Evolutionary conservation across 1,284 basidiomycete genomes (phyloP).

Genomic region (Tremellales sp.): DNA sequence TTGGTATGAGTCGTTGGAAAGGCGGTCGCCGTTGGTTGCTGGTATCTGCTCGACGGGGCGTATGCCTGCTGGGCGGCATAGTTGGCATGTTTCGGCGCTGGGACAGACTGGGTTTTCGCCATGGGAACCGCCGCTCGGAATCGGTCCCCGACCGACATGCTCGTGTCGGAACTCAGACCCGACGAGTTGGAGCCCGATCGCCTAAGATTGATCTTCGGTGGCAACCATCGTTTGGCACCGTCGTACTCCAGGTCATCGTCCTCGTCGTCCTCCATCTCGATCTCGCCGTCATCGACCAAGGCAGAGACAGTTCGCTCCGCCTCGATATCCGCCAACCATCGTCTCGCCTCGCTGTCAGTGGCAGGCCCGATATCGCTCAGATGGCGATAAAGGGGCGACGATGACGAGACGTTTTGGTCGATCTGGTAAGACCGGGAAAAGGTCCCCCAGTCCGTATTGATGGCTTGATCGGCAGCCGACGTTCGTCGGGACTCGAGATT

Average conservation of each 20-base stretch:
- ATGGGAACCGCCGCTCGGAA: too few relatives aligned
- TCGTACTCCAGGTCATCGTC: conserved; percentile 34
- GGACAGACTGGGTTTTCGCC: too few relatives aligned
- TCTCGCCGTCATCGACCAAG: conserved; percentile 24
- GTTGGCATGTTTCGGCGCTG: too few relatives aligned
- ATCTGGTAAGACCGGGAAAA: conserved; percentile 16
- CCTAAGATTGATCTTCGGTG: conserved; percentile 18
- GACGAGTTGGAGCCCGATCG: conserved; percentile 24
- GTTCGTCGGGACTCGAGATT: conserved; percentile 9
- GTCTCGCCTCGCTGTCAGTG: too few relatives aligned
- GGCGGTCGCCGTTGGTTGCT: background rate
- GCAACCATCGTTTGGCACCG: conserved; percentile 29
- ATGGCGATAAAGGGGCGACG: background rate
- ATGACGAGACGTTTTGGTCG: conserved; percentile 3
- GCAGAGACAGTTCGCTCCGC: conserved; percentile 18
- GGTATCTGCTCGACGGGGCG: conserved; percentile 3
- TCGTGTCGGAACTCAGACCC: background rate
- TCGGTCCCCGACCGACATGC: background rate
- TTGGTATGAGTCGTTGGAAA: background rate
- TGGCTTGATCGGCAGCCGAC: conserved; percentile 24
- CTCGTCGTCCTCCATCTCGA: conserved; percentile 13
- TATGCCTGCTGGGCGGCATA: too few relatives aligned
- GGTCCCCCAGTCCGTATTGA: conserved; percentile 20
- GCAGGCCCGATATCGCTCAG: too few relatives aligned
- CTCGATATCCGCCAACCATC: conserved; percentile 8